Conservation (phyloP, 73 alveolate genomes). For the Stentor roeselii region DNA sequence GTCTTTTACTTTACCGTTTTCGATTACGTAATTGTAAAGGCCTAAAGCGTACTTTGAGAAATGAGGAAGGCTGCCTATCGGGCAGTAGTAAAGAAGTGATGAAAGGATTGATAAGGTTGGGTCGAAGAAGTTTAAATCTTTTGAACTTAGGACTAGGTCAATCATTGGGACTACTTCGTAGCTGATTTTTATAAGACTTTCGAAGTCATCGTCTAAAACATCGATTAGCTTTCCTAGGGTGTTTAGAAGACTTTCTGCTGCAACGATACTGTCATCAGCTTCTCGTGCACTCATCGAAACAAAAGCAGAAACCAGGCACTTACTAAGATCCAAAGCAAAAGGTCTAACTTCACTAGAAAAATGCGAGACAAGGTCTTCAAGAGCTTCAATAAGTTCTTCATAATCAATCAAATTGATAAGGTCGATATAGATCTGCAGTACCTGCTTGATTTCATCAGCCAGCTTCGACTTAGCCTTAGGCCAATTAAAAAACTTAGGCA, state of each 20-base stretch:
- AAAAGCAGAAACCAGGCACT: conserved; percentile 31
- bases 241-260: background rate
- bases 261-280: background rate
- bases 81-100: background rate
- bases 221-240: conserved; percentile 3
- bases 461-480: conserved; percentile 36
- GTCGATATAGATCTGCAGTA: conserved; percentile 39
- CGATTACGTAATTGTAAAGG: background rate
- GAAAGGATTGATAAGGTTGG: background rate
- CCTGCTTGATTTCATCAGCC: conserved; percentile 37
- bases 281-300: background rate
- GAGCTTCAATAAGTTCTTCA: conserved; percentile 62
- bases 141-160: background rate
- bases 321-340: conserved; percentile 49
- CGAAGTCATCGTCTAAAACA: background rate
- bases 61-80: background rate
- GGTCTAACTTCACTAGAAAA: conserved; percentile 55
- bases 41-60: background rate
- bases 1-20: background rate
- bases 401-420: conserved; percentile 57
- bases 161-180: background rate
- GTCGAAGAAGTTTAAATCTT: background rate
- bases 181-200: background rate
- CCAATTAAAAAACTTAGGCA: conserved; percentile 42
- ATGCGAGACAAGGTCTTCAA: conserved; percentile 57